Base-by-base conservation (phyloP, 2,329 filamentous ascomycete species). In the Dryadomyces sulphureus region DNA sequence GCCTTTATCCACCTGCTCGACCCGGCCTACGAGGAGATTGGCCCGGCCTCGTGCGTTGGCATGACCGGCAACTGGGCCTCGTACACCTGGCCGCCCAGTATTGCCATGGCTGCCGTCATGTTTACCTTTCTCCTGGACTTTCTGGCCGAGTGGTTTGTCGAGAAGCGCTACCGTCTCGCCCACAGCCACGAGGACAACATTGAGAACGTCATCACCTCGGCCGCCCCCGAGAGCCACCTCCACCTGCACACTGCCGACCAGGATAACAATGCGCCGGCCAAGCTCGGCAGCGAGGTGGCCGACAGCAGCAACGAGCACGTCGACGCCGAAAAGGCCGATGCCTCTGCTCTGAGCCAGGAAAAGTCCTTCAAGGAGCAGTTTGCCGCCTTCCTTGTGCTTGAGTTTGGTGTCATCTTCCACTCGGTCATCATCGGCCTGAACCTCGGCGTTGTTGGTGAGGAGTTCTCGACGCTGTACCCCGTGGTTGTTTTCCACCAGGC, bases 321-420 rank as follows among this genome's bases (percentile, higher is more conserved):
- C 51, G 60, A 89, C 85, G 1, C 79, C 77, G 43, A 77, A 34
- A 54, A 59, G 27, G 52, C 51, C 11, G 50, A 52, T 7, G 39
- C 51, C 49, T 12, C 55, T 25, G 14, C 57, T 48, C 36, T 52
- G 22, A 39, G 48, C 11, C 52, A 59, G 45, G 59, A 62, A 21
- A 53, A 50, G 8, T 57, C 60, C 2, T 66, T 67, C 53, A 54
- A 48, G 4, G 51, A 66, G 48, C 66, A 70, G 52, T 66, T 70
- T 22, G 62, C 64, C 3, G 65, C 66, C 0, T 66, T 95, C 55
- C 87, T 94, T 65, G 89, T 95, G 57, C 82, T 96, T 53, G 90
- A 95, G 57, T 95, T 95, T 54, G 90, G 90, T 49, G 84, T 96
- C 58, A 79, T 96, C 59, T 94, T 96, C 65, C 89, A 94, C 68